Conservation (phyloP, 371 early-diverging fungal genomes). For the Apophysomyces sp. region DNA sequence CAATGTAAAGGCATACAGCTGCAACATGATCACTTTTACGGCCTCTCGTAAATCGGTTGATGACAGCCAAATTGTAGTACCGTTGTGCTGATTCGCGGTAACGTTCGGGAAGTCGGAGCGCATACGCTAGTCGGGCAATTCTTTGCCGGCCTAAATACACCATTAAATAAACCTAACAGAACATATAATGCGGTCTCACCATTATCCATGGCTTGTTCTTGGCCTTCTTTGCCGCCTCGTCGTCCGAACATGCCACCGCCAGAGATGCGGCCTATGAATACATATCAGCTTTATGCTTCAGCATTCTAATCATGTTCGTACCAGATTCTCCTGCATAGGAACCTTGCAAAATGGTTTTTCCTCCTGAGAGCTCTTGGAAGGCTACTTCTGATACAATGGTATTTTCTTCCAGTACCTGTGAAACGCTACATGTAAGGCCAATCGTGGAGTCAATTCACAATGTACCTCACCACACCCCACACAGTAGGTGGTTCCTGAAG, state of each 20-base stretch:
- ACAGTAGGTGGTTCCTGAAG: conserved; percentile 66
- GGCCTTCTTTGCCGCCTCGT: conserved; percentile 57
- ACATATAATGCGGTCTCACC: conserved; percentile 26
- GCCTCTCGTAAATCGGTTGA: conserved; percentile 92
- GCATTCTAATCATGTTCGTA: conserved; percentile 1
- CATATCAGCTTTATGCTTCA: neutral
- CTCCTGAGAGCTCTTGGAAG: conserved; percentile 87
- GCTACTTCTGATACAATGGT: conserved; percentile 93
- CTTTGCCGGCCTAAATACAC: conserved; percentile 45
- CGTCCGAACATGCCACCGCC: conserved; percentile 57
- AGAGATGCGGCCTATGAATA: conserved; percentile 49
- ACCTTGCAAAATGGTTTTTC: conserved; percentile 86
- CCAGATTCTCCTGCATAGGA: conserved; percentile 61
- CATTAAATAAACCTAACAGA: conserved; percentile 3
- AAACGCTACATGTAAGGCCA: neutral
- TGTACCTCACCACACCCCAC: conserved; percentile 65
- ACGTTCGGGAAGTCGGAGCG: conserved; percentile 70
- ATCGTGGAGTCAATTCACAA: neutral
- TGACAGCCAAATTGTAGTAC: conserved; percentile 92
- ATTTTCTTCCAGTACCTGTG: conserved; percentile 95
- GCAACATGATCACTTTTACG: conserved; percentile 84
- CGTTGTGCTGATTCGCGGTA: conserved; percentile 89
- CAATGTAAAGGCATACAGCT: conserved; percentile 97
- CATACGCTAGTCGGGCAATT: conserved; percentile 69
- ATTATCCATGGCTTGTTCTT: conserved; percentile 70